Evolutionary conservation across 228 moss, liverwort and hornwort species (phyloP).

Genomic region (Sphagnum fallax): DNA sequence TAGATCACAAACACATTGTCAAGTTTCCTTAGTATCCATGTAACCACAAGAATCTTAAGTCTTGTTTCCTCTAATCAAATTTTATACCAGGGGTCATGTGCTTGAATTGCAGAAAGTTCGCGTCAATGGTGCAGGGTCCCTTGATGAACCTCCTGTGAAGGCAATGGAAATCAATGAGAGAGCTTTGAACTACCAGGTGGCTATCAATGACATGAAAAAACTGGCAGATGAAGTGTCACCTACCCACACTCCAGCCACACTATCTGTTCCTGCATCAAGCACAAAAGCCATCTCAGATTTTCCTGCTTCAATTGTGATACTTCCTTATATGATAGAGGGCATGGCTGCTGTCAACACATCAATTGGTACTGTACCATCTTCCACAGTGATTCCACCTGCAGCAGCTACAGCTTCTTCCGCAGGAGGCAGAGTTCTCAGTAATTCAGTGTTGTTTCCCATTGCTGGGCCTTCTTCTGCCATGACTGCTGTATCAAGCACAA

Average conservation of each 20-base stretch:
- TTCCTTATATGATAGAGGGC: slow-evolving; percentile 17
- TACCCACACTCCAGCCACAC: slow-evolving; percentile 20
- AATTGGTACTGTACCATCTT: neutral
- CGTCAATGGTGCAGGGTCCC: slow-evolving; percentile 31
- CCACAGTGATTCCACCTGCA: no score
- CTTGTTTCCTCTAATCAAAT: no score
- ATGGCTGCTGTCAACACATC: slow-evolving; percentile 20
- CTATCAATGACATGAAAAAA: slow-evolving; percentile 27
- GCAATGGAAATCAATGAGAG: slow-evolving; percentile 50
- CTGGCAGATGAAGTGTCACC: slow-evolving; percentile 35
- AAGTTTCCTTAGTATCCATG: no score
- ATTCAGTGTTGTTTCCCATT: no score
- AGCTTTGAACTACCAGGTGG: slow-evolving; percentile 14
- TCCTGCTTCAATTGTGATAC: slow-evolving; percentile 12
- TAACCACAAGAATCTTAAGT: no score
- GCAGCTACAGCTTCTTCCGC: no score
- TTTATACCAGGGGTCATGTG: no score
- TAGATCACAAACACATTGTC: no score
- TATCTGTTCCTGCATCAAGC: slow-evolving; percentile 11
- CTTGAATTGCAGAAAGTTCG: slow-evolving; percentile 42
- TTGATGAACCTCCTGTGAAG: slow-evolving; percentile 36
- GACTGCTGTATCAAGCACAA: slow-evolving; percentile 21
- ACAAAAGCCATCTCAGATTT: slow-evolving; percentile 10
- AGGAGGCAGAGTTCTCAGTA: no score
- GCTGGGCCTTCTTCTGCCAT: slow-evolving; percentile 4